A percentile compares a stretch with the other conserved stretches of the same genome.
phyloP scores from a whole-genome alignment of 1,139 yeast species.

The Hemisphaericaspora lyxosophila region DNA sequence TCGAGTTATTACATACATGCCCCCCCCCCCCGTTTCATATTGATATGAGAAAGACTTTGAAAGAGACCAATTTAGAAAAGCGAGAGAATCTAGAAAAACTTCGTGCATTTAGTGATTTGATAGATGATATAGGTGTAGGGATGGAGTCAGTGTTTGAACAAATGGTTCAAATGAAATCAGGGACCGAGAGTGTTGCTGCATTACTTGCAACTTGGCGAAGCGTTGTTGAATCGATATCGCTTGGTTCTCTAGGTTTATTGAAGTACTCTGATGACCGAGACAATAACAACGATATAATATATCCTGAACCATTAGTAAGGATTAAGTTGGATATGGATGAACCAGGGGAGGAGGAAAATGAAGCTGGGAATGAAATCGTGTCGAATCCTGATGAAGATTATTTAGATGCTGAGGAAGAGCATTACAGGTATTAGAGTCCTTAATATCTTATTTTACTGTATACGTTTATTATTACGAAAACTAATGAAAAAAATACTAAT shows the following conservation, averaged over 20 bases:
- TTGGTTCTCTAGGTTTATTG: constrained; percentile 63
- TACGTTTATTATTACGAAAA: too few relatives aligned
- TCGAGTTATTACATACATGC: too few relatives aligned
- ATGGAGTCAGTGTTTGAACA: constrained; percentile 50
- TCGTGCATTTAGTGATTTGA: constrained; percentile 48
- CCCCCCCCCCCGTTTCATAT: too few relatives aligned
- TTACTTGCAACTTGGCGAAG: constrained; percentile 70
- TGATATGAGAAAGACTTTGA: too few relatives aligned
- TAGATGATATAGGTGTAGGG: constrained; percentile 46
- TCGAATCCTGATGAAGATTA: neutral
- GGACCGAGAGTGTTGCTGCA: constrained; percentile 56
- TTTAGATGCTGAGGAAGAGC: constrained; percentile 5
- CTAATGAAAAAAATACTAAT: too few relatives aligned
- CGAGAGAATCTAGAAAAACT: constrained; percentile 53
- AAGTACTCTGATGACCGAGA: constrained; percentile 48
- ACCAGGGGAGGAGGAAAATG: constrained; percentile 7
- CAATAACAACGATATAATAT: constrained; percentile 36
- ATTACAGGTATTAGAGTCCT: too few relatives aligned
- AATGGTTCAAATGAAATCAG: constrained; percentile 52
- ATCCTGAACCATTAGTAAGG: constrained; percentile 64
- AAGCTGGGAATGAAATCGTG: constrained; percentile 8
- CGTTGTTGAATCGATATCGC: constrained; percentile 61
- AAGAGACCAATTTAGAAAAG: constrained; percentile 37
- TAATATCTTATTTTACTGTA: too few relatives aligned
- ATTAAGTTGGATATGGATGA: constrained; percentile 47